Conservation (phyloP, 1,139 yeast genomes). For the Blastobotrys apis region DNA sequence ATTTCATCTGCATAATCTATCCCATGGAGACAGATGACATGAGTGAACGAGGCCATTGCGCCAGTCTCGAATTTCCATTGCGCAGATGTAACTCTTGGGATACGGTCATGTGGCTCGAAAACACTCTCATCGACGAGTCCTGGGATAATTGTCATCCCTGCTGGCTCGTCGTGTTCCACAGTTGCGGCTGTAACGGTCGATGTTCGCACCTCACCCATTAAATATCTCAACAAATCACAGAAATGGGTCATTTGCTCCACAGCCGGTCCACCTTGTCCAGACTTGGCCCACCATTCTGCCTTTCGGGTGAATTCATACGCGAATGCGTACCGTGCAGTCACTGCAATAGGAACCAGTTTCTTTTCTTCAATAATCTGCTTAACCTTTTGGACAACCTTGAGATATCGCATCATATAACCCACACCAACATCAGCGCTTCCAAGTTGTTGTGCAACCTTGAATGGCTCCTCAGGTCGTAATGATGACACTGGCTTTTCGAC, state of each 20-base stretch:
- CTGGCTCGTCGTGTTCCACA: constrained; percentile 21
- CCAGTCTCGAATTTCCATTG: constrained; percentile 24
- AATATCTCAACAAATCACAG: constrained; percentile 17
- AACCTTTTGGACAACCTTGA: constrained; percentile 24
- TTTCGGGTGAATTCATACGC: constrained; percentile 21
- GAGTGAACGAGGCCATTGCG: constrained; percentile 23
- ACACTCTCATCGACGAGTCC: constrained; percentile 21
- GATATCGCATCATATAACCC: constrained; percentile 26
- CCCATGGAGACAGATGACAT: constrained; percentile 23
- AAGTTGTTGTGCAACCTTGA: constrained; percentile 3
- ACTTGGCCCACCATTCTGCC: constrained; percentile 24
- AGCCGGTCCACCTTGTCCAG: constrained; percentile 25
- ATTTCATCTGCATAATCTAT: constrained; percentile 23
- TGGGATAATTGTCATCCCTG: constrained; percentile 20
- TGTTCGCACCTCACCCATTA: constrained; percentile 25
- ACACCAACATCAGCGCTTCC: constrained; percentile 17
- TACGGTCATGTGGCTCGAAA: constrained; percentile 21
- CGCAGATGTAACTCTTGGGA: constrained; percentile 23
- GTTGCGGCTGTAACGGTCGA: constrained; percentile 20
- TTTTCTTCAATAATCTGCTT: constrained; percentile 20
- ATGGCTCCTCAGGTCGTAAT: constrained; percentile 21
- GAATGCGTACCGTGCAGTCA: constrained; percentile 22
- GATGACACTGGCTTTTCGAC: constrained; percentile 24
- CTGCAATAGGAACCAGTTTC: constrained; percentile 19
- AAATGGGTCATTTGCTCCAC: constrained; percentile 27